These are phyloP conservation scores for Limtongia smithiae DNA, from an alignment of 805 yeast genomes.

Conservation along the genomic window DNA sequence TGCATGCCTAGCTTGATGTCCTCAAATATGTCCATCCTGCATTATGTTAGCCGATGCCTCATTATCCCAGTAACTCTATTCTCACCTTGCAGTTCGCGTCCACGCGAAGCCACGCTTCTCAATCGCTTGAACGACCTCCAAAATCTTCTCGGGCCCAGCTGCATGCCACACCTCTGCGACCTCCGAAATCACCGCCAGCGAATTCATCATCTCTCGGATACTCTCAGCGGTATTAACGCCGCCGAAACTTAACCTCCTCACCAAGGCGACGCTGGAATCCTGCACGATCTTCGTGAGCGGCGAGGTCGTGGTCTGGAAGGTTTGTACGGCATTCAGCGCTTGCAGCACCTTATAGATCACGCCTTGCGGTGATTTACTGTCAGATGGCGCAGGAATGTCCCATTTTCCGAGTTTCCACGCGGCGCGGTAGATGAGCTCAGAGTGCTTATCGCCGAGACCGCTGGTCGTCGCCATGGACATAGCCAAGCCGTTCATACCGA, in stretches of 20 bases:
- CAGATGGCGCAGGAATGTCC: conserved; percentile 58
- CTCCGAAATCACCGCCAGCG: conserved; percentile 14
- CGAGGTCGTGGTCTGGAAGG: neutral
- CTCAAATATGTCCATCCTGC: conserved; percentile 6
- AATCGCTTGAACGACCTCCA: neutral
- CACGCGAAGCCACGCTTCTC: too few relatives aligned
- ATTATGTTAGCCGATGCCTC: too few relatives aligned
- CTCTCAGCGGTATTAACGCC: neutral
- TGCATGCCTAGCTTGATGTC: conserved; percentile 3
- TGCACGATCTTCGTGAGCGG: neutral
- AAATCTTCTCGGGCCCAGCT: neutral
- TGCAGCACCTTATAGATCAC: conserved; percentile 10
- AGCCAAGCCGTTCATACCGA: conserved; percentile 60
- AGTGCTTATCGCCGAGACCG: conserved; percentile 22
- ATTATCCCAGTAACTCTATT: too few relatives aligned
- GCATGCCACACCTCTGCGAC: conserved; percentile 4
- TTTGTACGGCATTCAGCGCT: neutral
- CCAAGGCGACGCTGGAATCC: conserved; percentile 1
- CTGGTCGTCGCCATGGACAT: conserved; percentile 37
- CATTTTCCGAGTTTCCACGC: conserved; percentile 75
- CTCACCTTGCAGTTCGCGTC: too few relatives aligned
- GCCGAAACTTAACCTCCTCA: neutral
- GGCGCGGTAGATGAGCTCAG: conserved; percentile 49
- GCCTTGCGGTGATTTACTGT: conserved; percentile 24
- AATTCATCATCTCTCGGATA: conserved; percentile 1